phyloP scores from a whole-genome alignment of 2,329 filamentous ascomycete genomes.

The Alternaria tenuissima region DNA sequence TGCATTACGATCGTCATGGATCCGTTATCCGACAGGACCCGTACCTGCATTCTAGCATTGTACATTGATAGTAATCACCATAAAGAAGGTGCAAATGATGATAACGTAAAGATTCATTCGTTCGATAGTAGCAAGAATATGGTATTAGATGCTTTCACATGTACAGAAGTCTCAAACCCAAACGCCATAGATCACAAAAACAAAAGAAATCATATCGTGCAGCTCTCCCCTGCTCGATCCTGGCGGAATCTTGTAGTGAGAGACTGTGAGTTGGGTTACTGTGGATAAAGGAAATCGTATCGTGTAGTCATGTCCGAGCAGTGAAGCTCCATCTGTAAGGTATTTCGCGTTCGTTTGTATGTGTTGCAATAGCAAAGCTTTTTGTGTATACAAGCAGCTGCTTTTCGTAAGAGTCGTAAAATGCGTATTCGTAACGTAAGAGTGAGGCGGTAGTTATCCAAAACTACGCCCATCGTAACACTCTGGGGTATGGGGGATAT shows the following conservation, averaged over 20 bases:
- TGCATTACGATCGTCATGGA: not conserved
- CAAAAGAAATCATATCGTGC: constrained; percentile 16
- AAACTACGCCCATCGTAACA: constrained; percentile 45
- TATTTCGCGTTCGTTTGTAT: not conserved
- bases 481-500: constrained; percentile 41
- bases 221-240: not conserved
- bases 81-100: too few relatives aligned
- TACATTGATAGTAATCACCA: not conserved
- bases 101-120: not conserved
- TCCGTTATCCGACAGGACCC: not conserved
- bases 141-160: constrained; percentile 13
- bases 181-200: constrained; percentile 13
- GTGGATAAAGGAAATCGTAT: constrained; percentile 11
- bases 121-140: constrained; percentile 5
- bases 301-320: constrained; percentile 21
- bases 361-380: not conserved
- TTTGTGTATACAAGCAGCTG: constrained; percentile 6
- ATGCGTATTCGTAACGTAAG: constrained; percentile 37
- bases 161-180: constrained; percentile 10
- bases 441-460: constrained; percentile 43
- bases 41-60: not conserved
- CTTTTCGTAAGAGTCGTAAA: constrained; percentile 35
- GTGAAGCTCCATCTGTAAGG: constrained; percentile 22
- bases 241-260: not conserved
- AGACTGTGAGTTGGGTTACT: not conserved